phyloP scores from a whole-genome alignment of 1,139 yeast species.

The Scheffersomyces parashehatae region DNA sequence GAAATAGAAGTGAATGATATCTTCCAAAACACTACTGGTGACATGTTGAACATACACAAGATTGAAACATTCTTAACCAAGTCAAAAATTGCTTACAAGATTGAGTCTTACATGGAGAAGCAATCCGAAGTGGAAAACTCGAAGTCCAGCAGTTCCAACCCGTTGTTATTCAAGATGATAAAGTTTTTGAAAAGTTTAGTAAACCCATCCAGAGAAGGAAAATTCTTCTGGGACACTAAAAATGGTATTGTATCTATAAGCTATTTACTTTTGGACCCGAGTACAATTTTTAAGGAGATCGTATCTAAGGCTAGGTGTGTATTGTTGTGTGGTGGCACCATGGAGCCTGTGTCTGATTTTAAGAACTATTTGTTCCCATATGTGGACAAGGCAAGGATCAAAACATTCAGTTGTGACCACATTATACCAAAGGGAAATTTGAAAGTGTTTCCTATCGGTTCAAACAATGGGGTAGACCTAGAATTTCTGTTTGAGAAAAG shows the following conservation, averaged over 20 bases:
- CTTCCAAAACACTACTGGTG: conserved; percentile 61
- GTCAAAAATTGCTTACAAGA: conserved; percentile 81
- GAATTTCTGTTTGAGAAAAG: conserved; percentile 75
- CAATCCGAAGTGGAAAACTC: conserved; percentile 8
- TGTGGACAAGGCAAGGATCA: conserved; percentile 37
- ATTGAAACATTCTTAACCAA: conserved; percentile 62
- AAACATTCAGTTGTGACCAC: conserved; percentile 77
- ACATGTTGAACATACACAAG: conserved; percentile 68
- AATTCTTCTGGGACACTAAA: conserved; percentile 61
- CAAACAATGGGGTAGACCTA: conserved; percentile 30
- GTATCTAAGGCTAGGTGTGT: conserved; percentile 70
- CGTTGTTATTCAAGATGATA: conserved; percentile 66
- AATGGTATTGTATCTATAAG: conserved; percentile 40
- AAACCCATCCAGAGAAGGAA: conserved; percentile 81
- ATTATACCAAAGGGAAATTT: conserved; percentile 74
- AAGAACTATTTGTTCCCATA: conserved; percentile 66
- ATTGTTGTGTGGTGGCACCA: conserved; percentile 90
- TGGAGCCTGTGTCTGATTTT: conserved; percentile 86
- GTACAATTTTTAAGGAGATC: conserved; percentile 65
- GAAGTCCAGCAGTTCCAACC: conserved; percentile 35
- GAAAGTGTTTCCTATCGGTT: conserved; percentile 54
- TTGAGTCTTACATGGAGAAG: conserved; percentile 68
- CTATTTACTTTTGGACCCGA: conserved; percentile 82
- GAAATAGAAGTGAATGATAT: conserved; percentile 55
- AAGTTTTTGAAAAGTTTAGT: conserved; percentile 65